These are phyloP conservation scores for Phylloporus sp. DNA, from an alignment of 768 basidiomycete genomes.

Conservation along the genomic window DNA sequence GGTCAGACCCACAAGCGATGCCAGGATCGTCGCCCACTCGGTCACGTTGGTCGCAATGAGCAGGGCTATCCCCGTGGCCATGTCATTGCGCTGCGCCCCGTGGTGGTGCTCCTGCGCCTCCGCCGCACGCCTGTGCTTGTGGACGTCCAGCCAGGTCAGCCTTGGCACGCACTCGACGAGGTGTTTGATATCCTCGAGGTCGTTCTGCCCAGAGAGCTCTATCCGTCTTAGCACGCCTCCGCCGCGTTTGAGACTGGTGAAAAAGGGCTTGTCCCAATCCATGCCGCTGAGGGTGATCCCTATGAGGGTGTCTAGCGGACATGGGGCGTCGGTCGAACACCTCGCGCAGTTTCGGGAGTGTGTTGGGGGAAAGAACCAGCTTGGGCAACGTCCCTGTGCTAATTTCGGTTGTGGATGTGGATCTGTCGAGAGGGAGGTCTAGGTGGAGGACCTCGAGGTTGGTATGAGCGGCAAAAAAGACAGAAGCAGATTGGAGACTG, in stretches of 20 bases:
- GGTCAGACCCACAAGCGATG: slow-evolving; percentile 48
- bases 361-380: slow-evolving; percentile 32
- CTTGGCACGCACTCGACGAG: slow-evolving; percentile 47
- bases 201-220: slow-evolving; percentile 55
- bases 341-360: slow-evolving; percentile 46
- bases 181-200: slow-evolving; percentile 55
- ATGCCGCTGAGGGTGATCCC: slow-evolving; percentile 48
- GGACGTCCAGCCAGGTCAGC: slow-evolving; percentile 55
- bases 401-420: neutral
- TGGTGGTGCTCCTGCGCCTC: slow-evolving; percentile 2
- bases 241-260: slow-evolving; percentile 37
- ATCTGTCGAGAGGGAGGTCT: slow-evolving; percentile 36
- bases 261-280: slow-evolving; percentile 35
- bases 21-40: slow-evolving; percentile 57
- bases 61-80: slow-evolving; percentile 2
- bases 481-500: slow-evolving; percentile 38
- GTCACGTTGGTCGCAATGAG: slow-evolving; percentile 38
- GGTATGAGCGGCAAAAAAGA: slow-evolving; percentile 51
- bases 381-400: neutral
- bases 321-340: slow-evolving; percentile 38
- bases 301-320: slow-evolving; percentile 55
- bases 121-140: slow-evolving; percentile 36
- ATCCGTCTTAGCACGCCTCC: slow-evolving; percentile 40
- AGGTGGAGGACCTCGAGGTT: slow-evolving; percentile 55
- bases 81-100: slow-evolving; percentile 10